Conservation (phyloP, 1,284 basidiomycete genomes). For the Boletus hoseneyae region DNA sequence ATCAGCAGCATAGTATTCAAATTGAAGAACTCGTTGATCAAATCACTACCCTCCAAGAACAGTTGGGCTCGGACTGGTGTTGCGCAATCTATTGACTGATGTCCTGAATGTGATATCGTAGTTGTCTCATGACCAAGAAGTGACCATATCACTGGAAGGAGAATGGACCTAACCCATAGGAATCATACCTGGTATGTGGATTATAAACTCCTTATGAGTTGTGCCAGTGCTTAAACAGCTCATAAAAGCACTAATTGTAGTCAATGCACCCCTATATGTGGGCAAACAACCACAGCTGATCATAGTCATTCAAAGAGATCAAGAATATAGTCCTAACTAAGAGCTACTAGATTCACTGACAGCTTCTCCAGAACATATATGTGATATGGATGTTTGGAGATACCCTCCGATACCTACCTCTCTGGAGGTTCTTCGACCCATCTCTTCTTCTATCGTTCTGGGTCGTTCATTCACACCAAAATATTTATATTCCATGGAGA, state of each 20-base stretch:
- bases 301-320: background rate
- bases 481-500: background rate
- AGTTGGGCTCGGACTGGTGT: background rate
- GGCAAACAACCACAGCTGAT: background rate
- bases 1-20: background rate
- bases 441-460: background rate
- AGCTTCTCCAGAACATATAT: background rate
- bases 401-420: background rate
- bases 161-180: too few species aligned
- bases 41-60: background rate
- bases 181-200: slow-evolving; percentile 1
- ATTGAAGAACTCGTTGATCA: background rate
- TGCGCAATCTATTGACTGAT: background rate
- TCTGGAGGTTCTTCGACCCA: background rate
- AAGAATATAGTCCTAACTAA: background rate
- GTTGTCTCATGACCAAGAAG: too few species aligned
- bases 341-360: background rate
- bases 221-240: background rate
- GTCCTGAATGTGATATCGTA: too few species aligned
- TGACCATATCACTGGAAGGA: too few species aligned
- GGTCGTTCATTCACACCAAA: background rate
- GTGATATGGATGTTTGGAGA: background rate
- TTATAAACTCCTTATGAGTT: background rate
- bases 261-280: background rate
- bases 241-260: background rate